Percentiles rank a stretch among this genome's conserved stretches.
Evolutionary conservation across 2,329 filamentous ascomycete genomes (phyloP).

Genomic region (Lojkania enalia): DNA sequence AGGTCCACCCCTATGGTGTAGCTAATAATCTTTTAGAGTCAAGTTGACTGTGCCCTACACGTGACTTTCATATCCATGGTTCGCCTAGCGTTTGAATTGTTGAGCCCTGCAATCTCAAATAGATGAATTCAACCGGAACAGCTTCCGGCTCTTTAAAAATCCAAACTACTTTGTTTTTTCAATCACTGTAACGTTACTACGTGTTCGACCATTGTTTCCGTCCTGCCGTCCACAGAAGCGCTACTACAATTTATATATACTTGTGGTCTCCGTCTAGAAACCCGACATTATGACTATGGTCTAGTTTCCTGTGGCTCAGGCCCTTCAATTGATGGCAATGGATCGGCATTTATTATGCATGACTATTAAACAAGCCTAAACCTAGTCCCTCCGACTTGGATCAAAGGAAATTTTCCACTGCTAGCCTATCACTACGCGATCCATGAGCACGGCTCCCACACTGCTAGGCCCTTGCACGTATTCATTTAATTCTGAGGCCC

Average conservation of each 20-base stretch:
- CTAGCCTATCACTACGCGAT: slow-evolving; percentile 1
- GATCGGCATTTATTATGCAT: slow-evolving; percentile 6
- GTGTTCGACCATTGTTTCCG: slow-evolving; percentile 2
- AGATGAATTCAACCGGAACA: slow-evolving; percentile 10
- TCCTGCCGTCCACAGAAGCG: background rate
- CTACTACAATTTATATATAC: too few relatives aligned
- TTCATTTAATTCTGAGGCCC: slow-evolving; percentile 7
- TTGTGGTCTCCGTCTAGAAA: too few relatives aligned
- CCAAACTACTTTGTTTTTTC: slow-evolving; percentile 7
- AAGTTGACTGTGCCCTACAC: too few relatives aligned
- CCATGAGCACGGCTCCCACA: slow-evolving; percentile 8
- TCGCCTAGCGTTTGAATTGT: too few relatives aligned
- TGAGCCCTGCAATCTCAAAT: slow-evolving; percentile 5
- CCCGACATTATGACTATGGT: too few relatives aligned
- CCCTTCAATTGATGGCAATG: background rate
- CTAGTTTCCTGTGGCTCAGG: too few relatives aligned
- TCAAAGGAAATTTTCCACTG: slow-evolving; percentile 6
- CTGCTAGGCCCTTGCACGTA: slow-evolving; percentile 1
- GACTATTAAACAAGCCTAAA: slow-evolving; percentile 6
- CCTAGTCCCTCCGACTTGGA: slow-evolving; percentile 11
- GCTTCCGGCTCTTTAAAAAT: slow-evolving; percentile 8
- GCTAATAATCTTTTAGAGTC: too few relatives aligned
- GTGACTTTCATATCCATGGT: too few relatives aligned
- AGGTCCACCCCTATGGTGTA: too few relatives aligned
- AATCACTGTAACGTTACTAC: slow-evolving; percentile 10